Evolutionary conservation across 2,329 filamentous ascomycete species (phyloP).

Genomic region (Hypoxylon sp.): DNA sequence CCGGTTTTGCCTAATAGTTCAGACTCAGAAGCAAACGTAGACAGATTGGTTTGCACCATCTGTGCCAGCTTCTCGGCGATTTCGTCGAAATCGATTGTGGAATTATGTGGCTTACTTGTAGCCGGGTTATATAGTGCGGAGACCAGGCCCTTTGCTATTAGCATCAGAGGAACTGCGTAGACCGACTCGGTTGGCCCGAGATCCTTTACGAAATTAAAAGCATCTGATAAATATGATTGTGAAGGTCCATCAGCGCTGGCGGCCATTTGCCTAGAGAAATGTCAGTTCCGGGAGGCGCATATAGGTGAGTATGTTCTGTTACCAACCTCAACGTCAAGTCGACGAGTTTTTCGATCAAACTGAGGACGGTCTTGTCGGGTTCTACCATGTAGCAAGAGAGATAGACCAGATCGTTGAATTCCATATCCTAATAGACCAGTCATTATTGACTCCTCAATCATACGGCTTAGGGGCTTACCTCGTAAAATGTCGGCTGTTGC

Average conservation of each 20-base stretch:
- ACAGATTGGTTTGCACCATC: conserved; percentile 41
- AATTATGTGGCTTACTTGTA: conserved; percentile 29
- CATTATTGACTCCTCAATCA: conserved; percentile 10
- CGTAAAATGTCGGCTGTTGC: conserved; percentile 51
- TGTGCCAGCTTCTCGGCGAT: conserved; percentile 41
- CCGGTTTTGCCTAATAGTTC: conserved; percentile 19
- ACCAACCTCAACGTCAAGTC: conserved; percentile 47
- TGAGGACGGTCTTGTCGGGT: conserved; percentile 28
- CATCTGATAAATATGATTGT: conserved; percentile 42
- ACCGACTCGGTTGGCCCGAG: conserved; percentile 32
- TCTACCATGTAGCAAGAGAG: conserved; percentile 40
- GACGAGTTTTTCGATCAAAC: conserved; percentile 45
- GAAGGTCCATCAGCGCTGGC: conserved; percentile 43
- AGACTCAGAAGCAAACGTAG: conserved; percentile 40
- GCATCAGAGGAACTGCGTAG: conserved; percentile 34
- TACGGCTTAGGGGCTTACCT: conserved; percentile 33
- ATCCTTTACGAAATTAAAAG: conserved; percentile 42
- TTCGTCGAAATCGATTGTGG: conserved; percentile 31
- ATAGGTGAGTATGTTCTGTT: background rate
- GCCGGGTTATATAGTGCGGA: conserved; percentile 37
- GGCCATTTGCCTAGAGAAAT: conserved; percentile 44
- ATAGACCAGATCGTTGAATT: conserved; percentile 47
- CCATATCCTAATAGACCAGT: conserved; percentile 46
- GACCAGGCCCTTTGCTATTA: conserved; percentile 45
- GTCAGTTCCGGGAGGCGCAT: conserved; percentile 31